Evolutionary conservation across 495 filamentous ascomycete genomes (phyloP).

Genomic region (Daldinia decipiens): DNA sequence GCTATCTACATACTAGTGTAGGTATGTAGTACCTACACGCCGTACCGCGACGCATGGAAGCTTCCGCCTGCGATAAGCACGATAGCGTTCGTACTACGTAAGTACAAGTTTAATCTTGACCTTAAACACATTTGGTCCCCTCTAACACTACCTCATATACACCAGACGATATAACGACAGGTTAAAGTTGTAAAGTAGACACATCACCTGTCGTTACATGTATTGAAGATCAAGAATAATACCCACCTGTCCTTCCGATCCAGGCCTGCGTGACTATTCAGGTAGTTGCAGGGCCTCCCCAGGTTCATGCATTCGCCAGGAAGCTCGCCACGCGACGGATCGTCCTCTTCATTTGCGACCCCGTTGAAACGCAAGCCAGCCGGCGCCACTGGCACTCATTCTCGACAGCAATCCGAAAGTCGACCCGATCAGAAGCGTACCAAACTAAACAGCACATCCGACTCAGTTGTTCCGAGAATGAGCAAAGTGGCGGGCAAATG

Average conservation of each 20-base stretch:
- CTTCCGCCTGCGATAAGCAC: constrained; percentile 5
- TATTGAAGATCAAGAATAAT: neutral
- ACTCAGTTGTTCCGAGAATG: constrained; percentile 26
- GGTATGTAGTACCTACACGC: no score
- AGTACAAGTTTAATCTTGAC: constrained; percentile 8
- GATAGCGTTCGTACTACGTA: neutral
- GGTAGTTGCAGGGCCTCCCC: constrained; percentile 46
- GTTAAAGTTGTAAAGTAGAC: neutral
- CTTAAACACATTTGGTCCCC: neutral
- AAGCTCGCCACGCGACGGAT: constrained; percentile 39
- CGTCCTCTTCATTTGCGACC: constrained; percentile 35
- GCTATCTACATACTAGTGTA: no score
- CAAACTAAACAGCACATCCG: constrained; percentile 21
- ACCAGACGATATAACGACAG: neutral
- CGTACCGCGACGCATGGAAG: neutral
- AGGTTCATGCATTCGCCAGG: constrained; percentile 48
- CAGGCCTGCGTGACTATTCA: constrained; percentile 45
- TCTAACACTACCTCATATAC: neutral
- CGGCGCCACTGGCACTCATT: constrained; percentile 14
- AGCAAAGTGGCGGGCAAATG: constrained; percentile 53
- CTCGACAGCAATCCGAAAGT: constrained; percentile 24
- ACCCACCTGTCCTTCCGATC: constrained; percentile 2
- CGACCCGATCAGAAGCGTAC: constrained; percentile 32
- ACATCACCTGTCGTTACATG: constrained; percentile 11
- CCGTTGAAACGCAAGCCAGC: constrained; percentile 45